Percentiles rank a stretch among this genome's conserved stretches.
Evolutionary conservation across 2,329 filamentous ascomycete genomes (phyloP).

Genomic region (Cyphellophora europaea): DNA sequence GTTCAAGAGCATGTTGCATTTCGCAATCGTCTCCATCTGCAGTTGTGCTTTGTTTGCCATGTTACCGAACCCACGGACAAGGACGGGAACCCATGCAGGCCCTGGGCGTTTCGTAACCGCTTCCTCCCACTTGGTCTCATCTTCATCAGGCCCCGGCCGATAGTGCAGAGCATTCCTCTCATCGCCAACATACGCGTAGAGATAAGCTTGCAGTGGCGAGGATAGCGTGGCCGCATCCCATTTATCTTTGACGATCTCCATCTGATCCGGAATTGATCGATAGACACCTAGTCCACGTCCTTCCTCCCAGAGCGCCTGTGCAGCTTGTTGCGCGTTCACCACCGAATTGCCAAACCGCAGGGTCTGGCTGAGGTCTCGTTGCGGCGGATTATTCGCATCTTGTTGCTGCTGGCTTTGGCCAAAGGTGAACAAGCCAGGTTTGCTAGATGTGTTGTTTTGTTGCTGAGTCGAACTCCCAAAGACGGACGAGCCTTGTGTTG

Average conservation of each 20-base stretch:
- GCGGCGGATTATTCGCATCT: conserved; percentile 29
- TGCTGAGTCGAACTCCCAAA: conserved; percentile 19
- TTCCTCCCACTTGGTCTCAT: conserved; percentile 56
- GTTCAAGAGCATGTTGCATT: conserved; percentile 50
- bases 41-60: conserved; percentile 48
- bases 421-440: conserved; percentile 22
- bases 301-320: conserved; percentile 8
- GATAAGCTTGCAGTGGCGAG: conserved; percentile 51
- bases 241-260: conserved; percentile 50
- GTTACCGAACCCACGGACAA: conserved; percentile 51
- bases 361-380: conserved; percentile 32
- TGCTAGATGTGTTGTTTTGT: conserved; percentile 16
- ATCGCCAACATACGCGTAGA: conserved; percentile 51
- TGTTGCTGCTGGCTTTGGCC: conserved; percentile 27
- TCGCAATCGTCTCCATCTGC: conserved; percentile 48
- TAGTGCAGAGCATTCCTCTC: conserved; percentile 53
- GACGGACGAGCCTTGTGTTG: not conserved
- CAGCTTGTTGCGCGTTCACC: conserved; percentile 21
- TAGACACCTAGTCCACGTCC: conserved; percentile 34
- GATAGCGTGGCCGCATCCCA: conserved; percentile 46
- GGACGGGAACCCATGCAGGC: conserved; percentile 49
- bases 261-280: conserved; percentile 52
- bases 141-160: conserved; percentile 47
- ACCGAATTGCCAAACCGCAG: conserved; percentile 31
- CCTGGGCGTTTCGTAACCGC: conserved; percentile 51